Base-by-base conservation (phyloP, 805 yeast genomes). In the Myxozyma sirexii region DNA sequence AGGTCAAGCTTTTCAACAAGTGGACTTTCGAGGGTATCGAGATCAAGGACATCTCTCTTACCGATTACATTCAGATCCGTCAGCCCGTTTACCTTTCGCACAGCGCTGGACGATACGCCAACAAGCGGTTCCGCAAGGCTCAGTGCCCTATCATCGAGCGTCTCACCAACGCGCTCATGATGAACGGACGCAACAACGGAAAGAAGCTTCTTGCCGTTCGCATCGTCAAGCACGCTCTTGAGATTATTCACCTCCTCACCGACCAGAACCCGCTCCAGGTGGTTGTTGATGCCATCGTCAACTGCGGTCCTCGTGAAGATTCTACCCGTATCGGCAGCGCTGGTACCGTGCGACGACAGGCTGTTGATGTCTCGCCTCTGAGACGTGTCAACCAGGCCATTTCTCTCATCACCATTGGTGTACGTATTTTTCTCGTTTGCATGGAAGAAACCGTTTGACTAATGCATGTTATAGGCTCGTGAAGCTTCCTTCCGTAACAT, bases 151-250 rank as follows among this genome's bases (percentile, higher is more conserved):
- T 94, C 80, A 80, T 94, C 74, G 99, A 94, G 88, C 93, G 99
- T 87, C 86, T 94, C 80, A 93, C 98, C 82, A 93, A 94, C 93
- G 88, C 99, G 69, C 85, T 94, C 79, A 94, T 94, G 99, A 94
- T 94, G 99, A 92, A 94, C 88, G 99, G 99, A 85, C 93, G 98
- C 86, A 94, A 94, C 96, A 94, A 96, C 88, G 99, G 99, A 87
- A 94, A 94, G 88, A 94, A 94, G 85, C 90, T 96, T 81, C 92
- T 93, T 89, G 99, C 99, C 75, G 98, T 94, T 74, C 92, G 98
- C 88, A 94, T 94, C 80, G 91, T 94, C 80, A 90, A 96, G 86
- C 99, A 94, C 87, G 93, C 99, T 74, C 84, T 94, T 78, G 99
- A 94, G 82, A 94, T 94, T 85, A 86, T 94, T 82, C 79, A 87